A percentile compares a stretch with the other conserved stretches of the same genome.
phyloP scores from a whole-genome alignment of 2,329 filamentous ascomycete genomes.

The Fusarium bulbicola region DNA sequence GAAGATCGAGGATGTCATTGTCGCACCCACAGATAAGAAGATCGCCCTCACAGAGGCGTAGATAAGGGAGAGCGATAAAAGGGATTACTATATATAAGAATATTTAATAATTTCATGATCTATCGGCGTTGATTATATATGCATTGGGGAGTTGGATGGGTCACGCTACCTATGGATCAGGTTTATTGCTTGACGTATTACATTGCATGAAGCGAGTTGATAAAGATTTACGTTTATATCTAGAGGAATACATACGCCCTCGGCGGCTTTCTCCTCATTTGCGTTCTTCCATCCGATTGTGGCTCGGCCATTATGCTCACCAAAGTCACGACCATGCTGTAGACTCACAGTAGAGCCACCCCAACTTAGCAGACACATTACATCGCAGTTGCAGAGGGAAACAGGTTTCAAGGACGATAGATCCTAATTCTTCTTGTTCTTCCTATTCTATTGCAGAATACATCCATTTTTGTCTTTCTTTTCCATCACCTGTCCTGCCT shows the following conservation, averaged over 20 bases:
- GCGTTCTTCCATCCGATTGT: not conserved
- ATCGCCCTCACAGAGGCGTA: conserved; percentile 28
- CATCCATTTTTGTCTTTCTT: conserved; percentile 34
- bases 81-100: not conserved
- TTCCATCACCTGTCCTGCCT: conserved; percentile 10
- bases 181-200: not conserved
- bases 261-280: not conserved
- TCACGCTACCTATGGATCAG: not conserved
- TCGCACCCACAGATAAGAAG: conserved; percentile 22
- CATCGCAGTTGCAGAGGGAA: not conserved
- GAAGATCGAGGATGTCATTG: conserved; percentile 74
- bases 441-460: conserved; percentile 31
- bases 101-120: conserved; percentile 14
- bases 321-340: not conserved
- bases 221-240: not conserved
- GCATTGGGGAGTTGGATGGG: not conserved
- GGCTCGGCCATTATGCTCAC: not conserved
- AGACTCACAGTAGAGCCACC: not conserved
- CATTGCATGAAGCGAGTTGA: not conserved
- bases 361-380: not conserved
- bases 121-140: not conserved
- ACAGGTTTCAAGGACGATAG: conserved; percentile 10
- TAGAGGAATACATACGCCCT: not conserved
- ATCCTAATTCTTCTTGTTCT: conserved; percentile 33
- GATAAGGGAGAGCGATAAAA: not conserved